These are phyloP conservation scores for Colletotrichum aenigma DNA, from an alignment of 2,329 filamentous ascomycete genomes.

Conservation along the genomic window DNA sequence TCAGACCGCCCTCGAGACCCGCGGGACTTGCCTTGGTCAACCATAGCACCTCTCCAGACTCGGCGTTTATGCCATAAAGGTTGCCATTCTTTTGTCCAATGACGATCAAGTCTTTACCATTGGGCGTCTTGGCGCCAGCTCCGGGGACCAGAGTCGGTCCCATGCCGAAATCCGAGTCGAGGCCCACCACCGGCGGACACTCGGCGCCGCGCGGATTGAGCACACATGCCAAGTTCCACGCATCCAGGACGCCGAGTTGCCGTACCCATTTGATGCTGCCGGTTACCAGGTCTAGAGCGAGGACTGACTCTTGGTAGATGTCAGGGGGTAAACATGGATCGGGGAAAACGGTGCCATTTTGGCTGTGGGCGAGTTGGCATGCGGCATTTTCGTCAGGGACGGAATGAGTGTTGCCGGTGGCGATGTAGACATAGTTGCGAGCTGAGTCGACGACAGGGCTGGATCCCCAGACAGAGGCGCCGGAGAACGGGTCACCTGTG, in stretches of 20 bases:
- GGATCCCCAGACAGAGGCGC: background rate
- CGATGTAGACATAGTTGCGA: background rate
- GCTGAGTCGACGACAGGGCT: background rate
- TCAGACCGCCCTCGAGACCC: background rate
- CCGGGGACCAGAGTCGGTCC: background rate
- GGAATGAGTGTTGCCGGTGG: background rate
- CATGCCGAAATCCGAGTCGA: background rate
- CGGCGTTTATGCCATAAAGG: background rate
- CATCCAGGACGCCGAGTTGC: background rate
- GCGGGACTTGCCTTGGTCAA: background rate
- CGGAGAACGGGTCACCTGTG: background rate
- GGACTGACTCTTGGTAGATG: background rate
- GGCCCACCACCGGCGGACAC: background rate
- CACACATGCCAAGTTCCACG: background rate
- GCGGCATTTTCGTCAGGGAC: background rate
- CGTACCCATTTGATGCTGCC: background rate
- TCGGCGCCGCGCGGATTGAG: background rate
- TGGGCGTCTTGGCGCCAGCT: background rate
- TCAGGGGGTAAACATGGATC: background rate
- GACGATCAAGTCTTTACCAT: background rate
- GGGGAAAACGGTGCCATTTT: background rate
- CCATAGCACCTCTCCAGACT: background rate
- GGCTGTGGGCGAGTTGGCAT: background rate
- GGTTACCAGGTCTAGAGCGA: background rate
- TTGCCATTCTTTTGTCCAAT: background rate